Evolutionary conservation across 192 early-diverging fungal species (phyloP).

Genomic region (Umbelopsis vinacea): DNA sequence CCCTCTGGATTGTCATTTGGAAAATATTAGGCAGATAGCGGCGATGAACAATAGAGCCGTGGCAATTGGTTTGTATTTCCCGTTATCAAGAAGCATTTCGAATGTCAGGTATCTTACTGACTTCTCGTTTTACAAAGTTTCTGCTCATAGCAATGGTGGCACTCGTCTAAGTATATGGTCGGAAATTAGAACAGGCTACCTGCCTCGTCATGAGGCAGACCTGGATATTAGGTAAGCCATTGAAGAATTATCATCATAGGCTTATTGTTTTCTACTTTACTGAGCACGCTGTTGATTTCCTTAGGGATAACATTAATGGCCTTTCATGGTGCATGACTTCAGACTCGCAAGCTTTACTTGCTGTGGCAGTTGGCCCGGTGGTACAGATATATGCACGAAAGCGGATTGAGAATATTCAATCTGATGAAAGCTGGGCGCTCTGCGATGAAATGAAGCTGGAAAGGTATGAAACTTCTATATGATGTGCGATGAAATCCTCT

Average conservation of each 20-base stretch:
- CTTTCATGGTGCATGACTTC: slow-evolving; percentile 77
- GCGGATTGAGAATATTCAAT: slow-evolving; percentile 44
- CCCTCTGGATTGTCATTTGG: background rate
- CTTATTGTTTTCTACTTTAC: background rate
- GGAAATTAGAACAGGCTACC: slow-evolving; percentile 29
- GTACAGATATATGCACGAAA: slow-evolving; percentile 67
- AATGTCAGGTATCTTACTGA: background rate
- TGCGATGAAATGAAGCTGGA: slow-evolving; percentile 60
- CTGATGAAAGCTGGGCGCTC: slow-evolving; percentile 51
- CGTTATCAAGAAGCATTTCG: background rate
- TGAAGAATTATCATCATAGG: background rate
- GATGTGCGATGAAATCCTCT: too few relatives aligned
- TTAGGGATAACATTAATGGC: slow-evolving; percentile 56
- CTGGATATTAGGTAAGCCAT: slow-evolving; percentile 31
- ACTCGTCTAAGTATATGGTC: slow-evolving; percentile 31
- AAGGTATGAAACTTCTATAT: slow-evolving; percentile 32
- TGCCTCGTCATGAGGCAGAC: background rate
- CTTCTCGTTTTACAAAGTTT: background rate
- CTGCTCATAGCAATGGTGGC: background rate
- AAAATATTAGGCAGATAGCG: background rate
- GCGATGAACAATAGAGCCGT: background rate
- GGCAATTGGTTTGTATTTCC: background rate
- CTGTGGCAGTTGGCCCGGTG: slow-evolving; percentile 56
- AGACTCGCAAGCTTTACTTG: slow-evolving; percentile 74
- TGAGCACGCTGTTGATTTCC: slow-evolving; percentile 3